Base-by-base conservation (phyloP, 352 stramenopile species). In the Lagenidium sp. region DNA sequence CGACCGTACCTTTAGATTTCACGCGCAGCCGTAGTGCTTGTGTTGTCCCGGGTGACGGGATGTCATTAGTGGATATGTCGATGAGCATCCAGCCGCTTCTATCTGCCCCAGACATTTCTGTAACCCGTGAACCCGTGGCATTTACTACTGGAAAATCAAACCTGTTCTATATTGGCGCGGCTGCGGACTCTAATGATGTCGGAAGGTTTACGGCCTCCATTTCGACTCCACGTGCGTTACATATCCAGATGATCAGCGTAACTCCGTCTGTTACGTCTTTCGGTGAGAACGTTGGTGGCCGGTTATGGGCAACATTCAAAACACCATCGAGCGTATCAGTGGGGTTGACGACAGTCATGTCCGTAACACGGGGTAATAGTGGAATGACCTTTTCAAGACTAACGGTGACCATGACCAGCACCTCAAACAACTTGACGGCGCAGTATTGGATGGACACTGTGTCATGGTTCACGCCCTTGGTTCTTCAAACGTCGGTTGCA, bases 1-100 rank as follows among this genome's bases (percentile, higher is more conserved):
- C 66, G 16, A 72, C 66, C 0, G 66, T 74, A 16, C 23, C 47
- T 21, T 71, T 75, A 31, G 60, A 68, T 35, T 62, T 79, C 38
- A 36, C 35, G 4, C 24, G 57, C 6, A 67, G 57, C 31, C 47
- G 45, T 31, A 68, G 49, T 6, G 63, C 60, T 4, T 70, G 63
- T 31, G 37, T 60, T 41, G 44, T 45, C n/a, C 18, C 19, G 1
- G 60, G 40, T 5, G 60, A 75, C 19, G 66, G 66, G 10, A 65
- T 79, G 36, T 37, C 44, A 2, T 50, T 79, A 4, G 47, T 65
- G 39, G 63, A 75, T 23, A 44, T 75, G 5, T 61, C 66, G 23
- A 30, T 75, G 8, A 13, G 48, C 15, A 39, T 75, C 34, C 55
- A 68, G n/a, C 63, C 63, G 1, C 49, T 59, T 24, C 16, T 41